A percentile compares a stretch with the other conserved stretches of the same genome.
These are phyloP conservation scores for Aspergillus pseudonomiae DNA, from an alignment of 2,329 filamentous ascomycete species.

Conservation along the genomic window DNA sequence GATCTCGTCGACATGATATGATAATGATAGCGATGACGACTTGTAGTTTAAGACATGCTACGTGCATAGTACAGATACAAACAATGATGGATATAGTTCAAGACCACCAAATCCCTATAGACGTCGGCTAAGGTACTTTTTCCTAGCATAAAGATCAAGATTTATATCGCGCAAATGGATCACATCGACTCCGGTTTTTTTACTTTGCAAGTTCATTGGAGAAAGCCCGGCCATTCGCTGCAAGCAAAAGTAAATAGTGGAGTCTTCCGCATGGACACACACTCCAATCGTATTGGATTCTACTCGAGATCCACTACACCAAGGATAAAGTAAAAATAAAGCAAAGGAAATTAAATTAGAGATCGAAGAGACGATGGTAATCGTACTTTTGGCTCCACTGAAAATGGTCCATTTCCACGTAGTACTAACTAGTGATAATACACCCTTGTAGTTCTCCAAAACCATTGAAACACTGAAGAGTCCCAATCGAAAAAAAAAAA, in stretches of 20 bases:
- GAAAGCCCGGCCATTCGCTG: neutral
- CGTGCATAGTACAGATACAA: neutral
- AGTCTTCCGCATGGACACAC: neutral
- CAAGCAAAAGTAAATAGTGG: neutral
- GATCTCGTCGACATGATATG: slow-evolving; percentile 11
- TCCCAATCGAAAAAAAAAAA: no score
- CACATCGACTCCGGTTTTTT: neutral
- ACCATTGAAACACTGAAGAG: no score
- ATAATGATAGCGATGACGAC: slow-evolving; percentile 21
- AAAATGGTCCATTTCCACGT: no score
- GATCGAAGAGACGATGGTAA: neutral
- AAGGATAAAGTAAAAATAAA: neutral
- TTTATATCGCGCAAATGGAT: neutral
- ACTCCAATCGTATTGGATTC: neutral
- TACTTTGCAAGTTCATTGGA: neutral
- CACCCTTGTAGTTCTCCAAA: no score
- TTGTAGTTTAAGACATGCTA: slow-evolving; percentile 14
- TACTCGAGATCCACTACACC: neutral
- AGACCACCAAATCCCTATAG: neutral
- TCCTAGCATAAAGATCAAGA: neutral
- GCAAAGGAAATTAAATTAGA: neutral
- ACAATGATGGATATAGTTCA: neutral
- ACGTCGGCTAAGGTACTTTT: neutral
- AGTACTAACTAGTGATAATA: no score
- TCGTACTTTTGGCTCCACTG: neutral